Percentiles rank a stretch among this genome's conserved stretches.
Evolutionary conservation across 768 basidiomycete genomes (phyloP).

Genomic region (Lactarius vividus): DNA sequence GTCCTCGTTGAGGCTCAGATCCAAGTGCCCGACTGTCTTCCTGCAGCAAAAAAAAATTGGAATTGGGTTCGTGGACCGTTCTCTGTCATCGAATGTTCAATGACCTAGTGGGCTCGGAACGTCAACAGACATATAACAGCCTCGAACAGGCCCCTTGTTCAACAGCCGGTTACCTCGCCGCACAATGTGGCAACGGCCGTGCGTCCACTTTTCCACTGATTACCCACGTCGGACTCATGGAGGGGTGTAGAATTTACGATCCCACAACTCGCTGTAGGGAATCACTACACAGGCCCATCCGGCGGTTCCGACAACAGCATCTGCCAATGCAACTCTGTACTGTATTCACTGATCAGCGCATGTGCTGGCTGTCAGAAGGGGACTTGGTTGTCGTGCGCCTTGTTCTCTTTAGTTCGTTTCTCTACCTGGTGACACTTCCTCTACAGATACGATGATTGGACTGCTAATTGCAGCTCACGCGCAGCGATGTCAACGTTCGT

Average conservation of each 20-base stretch:
- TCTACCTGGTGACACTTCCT: neutral
- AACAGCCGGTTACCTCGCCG: constrained; percentile 14
- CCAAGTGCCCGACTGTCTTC: constrained; percentile 6
- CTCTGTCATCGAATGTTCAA: too few species aligned
- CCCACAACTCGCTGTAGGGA: neutral
- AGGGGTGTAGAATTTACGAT: constrained; percentile 11
- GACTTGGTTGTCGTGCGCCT: constrained; percentile 12
- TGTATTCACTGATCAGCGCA: constrained; percentile 12
- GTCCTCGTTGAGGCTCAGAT: neutral
- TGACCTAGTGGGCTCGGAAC: neutral
- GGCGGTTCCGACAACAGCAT: neutral
- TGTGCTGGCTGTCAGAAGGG: constrained; percentile 18
- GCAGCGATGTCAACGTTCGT: constrained; percentile 8
- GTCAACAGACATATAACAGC: constrained; percentile 15
- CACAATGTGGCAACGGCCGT: constrained; percentile 8
- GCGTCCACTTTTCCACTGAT: neutral
- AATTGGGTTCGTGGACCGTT: constrained; percentile 7
- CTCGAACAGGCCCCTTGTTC: constrained; percentile 13
- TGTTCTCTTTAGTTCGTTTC: neutral
- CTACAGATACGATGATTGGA: constrained; percentile 12
- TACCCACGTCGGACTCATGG: neutral
- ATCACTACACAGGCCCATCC: constrained; percentile 15
- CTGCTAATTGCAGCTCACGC: neutral
- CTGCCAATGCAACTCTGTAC: constrained; percentile 19
- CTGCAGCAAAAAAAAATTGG: neutral